Conservation (phyloP, 2,329 filamentous ascomycete genomes). For the Fusarium duplospermum region DNA sequence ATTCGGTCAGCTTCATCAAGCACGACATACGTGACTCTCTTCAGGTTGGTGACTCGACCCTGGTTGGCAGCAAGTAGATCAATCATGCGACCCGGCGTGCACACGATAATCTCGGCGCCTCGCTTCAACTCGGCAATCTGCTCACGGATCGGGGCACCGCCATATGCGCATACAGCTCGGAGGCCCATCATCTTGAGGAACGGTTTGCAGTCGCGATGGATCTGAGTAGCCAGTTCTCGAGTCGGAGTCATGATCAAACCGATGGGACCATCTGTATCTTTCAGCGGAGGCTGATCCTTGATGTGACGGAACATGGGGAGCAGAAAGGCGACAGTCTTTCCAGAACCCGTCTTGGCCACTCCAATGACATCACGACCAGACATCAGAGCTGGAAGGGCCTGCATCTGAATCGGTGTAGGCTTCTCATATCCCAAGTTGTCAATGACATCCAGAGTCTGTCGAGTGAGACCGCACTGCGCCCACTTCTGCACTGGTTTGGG, state of each 20-base stretch:
- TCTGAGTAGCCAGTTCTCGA: conserved; percentile 91
- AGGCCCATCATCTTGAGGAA: conserved; percentile 90
- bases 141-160: conserved; percentile 94
- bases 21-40: conserved; percentile 91
- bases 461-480: conserved; percentile 92
- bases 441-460: conserved; percentile 88
- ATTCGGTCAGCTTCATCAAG: conserved; percentile 98
- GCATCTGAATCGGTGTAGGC: conserved; percentile 93
- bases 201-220: conserved; percentile 93
- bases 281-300: conserved; percentile 87
- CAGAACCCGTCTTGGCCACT: conserved; percentile 96
- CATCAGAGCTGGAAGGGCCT: conserved; percentile 95
- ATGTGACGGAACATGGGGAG: conserved; percentile 98
- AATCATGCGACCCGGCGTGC: conserved; percentile 94
- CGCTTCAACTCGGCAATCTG: conserved; percentile 97
- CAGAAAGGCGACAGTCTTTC: conserved; percentile 95
- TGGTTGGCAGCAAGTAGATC: conserved; percentile 93
- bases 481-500: conserved; percentile 96
- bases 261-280: conserved; percentile 87
- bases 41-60: conserved; percentile 92
- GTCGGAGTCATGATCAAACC: conserved; percentile 93
- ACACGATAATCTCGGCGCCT: conserved; percentile 94
- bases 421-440: conserved; percentile 84
- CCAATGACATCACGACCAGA: conserved; percentile 95
- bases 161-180: conserved; percentile 91